phyloP scores from a whole-genome alignment of 306 rosid species.

The Pyrus bretschneideri region DNA sequence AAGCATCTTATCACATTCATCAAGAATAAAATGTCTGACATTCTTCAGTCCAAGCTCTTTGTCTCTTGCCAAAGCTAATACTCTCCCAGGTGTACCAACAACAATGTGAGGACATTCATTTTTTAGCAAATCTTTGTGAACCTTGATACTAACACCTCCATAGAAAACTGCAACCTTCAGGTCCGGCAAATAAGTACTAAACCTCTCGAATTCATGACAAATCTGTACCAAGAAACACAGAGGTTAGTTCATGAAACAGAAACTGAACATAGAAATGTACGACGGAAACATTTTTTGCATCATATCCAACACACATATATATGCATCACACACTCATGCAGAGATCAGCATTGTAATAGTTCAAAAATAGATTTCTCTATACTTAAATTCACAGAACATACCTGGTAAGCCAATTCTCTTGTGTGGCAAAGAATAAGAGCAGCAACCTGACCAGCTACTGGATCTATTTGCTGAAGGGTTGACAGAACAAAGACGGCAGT shows the following conservation, averaged over 20 bases:
- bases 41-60: slow-evolving; percentile 71
- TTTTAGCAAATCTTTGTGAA: slow-evolving; percentile 61
- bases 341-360: background rate
- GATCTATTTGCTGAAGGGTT: slow-evolving; percentile 66
- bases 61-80: slow-evolving; percentile 58
- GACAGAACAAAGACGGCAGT: slow-evolving; percentile 71
- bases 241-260: background rate
- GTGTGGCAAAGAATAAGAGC: slow-evolving; percentile 75
- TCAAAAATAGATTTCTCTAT: background rate
- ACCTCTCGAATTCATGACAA: slow-evolving; percentile 69
- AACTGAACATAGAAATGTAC: background rate
- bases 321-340: background rate
- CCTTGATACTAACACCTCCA: slow-evolving; percentile 60
- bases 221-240: slow-evolving; percentile 34
- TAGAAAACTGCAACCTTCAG: slow-evolving; percentile 57
- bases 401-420: slow-evolving; percentile 73
- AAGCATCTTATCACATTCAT: slow-evolving; percentile 81
- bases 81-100: slow-evolving; percentile 81
- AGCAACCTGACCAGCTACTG: slow-evolving; percentile 65
- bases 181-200: slow-evolving; percentile 60
- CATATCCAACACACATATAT: background rate
- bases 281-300: background rate
- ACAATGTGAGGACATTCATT: slow-evolving; percentile 76
- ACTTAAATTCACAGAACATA: background rate
- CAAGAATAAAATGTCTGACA: slow-evolving; percentile 72